Evolutionary conservation across 2,329 filamentous ascomycete species (phyloP).

Genomic region (Xylariales sp.): DNA sequence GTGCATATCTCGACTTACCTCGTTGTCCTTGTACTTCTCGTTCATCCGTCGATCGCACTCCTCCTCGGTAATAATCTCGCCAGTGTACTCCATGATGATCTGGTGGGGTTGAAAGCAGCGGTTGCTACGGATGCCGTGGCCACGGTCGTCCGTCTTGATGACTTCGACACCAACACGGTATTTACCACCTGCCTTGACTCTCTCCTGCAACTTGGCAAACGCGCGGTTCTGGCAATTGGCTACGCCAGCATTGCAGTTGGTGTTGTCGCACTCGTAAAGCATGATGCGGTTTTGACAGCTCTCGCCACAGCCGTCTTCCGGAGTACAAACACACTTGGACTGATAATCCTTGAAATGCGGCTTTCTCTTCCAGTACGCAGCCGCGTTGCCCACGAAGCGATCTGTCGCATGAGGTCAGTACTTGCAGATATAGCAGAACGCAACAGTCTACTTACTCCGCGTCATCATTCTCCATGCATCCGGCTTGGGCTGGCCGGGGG

Average conservation of each 20-base stretch:
- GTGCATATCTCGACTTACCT: constrained; percentile 50
- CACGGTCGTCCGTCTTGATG: constrained; percentile 81
- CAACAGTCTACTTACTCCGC: constrained; percentile 62
- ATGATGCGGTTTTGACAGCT: constrained; percentile 93
- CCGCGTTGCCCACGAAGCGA: constrained; percentile 83
- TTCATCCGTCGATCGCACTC: constrained; percentile 95
- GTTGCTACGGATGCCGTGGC: constrained; percentile 88
- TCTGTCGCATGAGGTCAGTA: constrained; percentile 54
- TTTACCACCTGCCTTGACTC: constrained; percentile 73
- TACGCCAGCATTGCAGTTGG: constrained; percentile 78
- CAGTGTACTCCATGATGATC: constrained; percentile 97
- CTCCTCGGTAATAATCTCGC: constrained; percentile 92
- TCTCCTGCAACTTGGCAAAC: constrained; percentile 73
- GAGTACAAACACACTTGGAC: constrained; percentile 72
- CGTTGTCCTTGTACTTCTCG: constrained; percentile 87
- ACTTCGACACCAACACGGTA: constrained; percentile 94
- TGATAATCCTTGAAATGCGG: constrained; percentile 70
- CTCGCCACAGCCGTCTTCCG: constrained; percentile 78
- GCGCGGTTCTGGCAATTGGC: constrained; percentile 77
- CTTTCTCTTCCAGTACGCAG: constrained; percentile 73
- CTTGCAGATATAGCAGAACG: not conserved
- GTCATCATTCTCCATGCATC: constrained; percentile 90
- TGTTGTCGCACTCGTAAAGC: constrained; percentile 92
- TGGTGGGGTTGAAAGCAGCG: constrained; percentile 82
- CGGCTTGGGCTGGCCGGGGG: constrained; percentile 81